Base-by-base conservation (phyloP, 768 basidiomycete genomes). In the Mycena olivaceomarginata region DNA sequence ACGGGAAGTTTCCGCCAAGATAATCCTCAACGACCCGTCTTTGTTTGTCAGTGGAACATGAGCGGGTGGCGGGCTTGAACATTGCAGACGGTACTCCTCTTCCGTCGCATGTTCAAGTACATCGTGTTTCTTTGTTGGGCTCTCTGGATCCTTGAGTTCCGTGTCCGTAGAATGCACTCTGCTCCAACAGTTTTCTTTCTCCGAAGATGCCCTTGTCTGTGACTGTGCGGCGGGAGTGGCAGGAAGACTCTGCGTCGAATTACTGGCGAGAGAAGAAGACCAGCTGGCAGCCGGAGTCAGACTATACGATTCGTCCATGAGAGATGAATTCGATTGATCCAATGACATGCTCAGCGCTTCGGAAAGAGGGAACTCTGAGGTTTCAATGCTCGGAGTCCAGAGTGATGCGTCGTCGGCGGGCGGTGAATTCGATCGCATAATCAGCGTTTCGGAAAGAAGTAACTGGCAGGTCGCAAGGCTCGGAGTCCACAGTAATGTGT, bases 341-440 rank as follows among this genome's bases (percentile, higher is more conserved):
- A 20, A 46, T 6, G 53, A 10, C 16, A 31, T 25, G 67, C 39
- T 41, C 48, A 56, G n/a, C n/a, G 31, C 16, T 57, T 59, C 56
- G 67, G 67, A 22, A 40, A 56, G 51, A 63, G 43, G 16, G 62
- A n/a, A 63, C 7, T 63, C 62, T 41, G 4, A 37, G 7, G 25
- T 37, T 13, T 25, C 12, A 39, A 39, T 37, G 31, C 48, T 51
- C 48, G 11, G 22, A 57, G 40, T 20, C 20, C 39, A 41, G n/a
- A 63, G 39, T 63, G 18, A 9, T n/a, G 62, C n/a, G 41, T 63
- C 62, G 40, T 63, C 62, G 62, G 62, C 25, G 31, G 31, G 31
- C 31, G 31, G 31, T 31, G 31, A 31, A 31, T 31, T 31, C 31
- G 31, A 31, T 31, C 31, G 31, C 31, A 31, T 31, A 31, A 31